phyloP scores from a whole-genome alignment of 2,329 filamentous ascomycete genomes.

The Fusarium scirpi region DNA sequence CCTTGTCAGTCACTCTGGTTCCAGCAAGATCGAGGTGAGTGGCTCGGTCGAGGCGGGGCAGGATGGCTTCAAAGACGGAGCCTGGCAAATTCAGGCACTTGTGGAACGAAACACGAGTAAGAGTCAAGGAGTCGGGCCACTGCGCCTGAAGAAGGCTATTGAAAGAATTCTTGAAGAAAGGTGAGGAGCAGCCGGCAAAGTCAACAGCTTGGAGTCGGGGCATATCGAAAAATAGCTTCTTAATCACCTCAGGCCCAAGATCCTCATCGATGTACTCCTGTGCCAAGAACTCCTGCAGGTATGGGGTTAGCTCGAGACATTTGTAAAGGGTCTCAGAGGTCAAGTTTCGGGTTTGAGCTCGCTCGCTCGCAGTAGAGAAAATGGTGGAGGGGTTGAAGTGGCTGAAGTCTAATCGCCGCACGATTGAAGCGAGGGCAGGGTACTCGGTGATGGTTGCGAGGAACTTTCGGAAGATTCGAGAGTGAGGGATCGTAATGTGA shows the following conservation, averaged over 20 bases:
- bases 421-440: constrained; percentile 77
- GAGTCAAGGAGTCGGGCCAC: constrained; percentile 66
- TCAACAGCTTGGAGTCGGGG: constrained; percentile 76
- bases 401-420: constrained; percentile 84
- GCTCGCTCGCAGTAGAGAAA: constrained; percentile 80
- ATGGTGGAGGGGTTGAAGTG: constrained; percentile 86
- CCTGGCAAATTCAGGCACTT: constrained; percentile 80
- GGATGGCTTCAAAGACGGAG: constrained; percentile 73
- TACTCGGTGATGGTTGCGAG: constrained; percentile 75
- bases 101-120: constrained; percentile 80
- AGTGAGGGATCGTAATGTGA: constrained; percentile 85
- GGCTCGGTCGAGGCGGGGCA: constrained; percentile 76
- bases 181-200: constrained; percentile 80
- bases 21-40: constrained; percentile 86
- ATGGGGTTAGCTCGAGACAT: constrained; percentile 78
- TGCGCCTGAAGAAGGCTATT: constrained; percentile 63
- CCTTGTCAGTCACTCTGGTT: constrained; percentile 79
- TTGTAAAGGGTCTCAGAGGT: constrained; percentile 78
- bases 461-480: constrained; percentile 85
- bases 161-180: constrained; percentile 75
- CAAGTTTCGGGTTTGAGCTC: constrained; percentile 79
- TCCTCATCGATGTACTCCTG: constrained; percentile 87
- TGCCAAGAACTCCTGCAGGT: constrained; percentile 80
- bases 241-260: constrained; percentile 73
- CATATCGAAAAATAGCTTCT: constrained; percentile 76